Evolutionary conservation across 345 rosid genomes (phyloP).

Genomic region (Corymbia maculata): DNA sequence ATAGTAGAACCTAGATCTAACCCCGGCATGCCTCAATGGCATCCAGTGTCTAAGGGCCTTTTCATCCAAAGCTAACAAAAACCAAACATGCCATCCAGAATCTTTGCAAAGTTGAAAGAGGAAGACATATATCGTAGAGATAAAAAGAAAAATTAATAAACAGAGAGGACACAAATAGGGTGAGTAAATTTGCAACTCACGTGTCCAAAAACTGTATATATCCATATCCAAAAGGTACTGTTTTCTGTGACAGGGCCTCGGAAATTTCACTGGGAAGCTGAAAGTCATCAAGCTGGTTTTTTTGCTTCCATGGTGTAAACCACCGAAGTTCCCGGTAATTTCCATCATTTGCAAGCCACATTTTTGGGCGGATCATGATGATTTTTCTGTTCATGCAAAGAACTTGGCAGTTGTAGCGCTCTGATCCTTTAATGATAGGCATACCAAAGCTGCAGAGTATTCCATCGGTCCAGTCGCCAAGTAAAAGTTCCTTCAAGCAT

Average conservation of each 20-base stretch:
- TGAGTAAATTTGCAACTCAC: slow-evolving; percentile 21
- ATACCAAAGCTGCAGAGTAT: slow-evolving; percentile 92
- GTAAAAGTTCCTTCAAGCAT: slow-evolving; percentile 74
- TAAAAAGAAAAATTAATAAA: not conserved
- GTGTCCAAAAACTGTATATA: slow-evolving; percentile 80
- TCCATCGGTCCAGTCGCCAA: slow-evolving; percentile 79
- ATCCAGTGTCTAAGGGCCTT: not conserved
- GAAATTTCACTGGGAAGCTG: slow-evolving; percentile 65
- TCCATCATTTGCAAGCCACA: slow-evolving; percentile 95
- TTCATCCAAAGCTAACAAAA: not conserved
- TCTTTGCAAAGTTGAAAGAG: not conserved
- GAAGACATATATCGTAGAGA: not conserved
- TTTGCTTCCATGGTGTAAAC: slow-evolving; percentile 88
- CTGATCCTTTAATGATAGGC: slow-evolving; percentile 86
- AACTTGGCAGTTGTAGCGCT: slow-evolving; percentile 91
- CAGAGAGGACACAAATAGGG: not conserved
- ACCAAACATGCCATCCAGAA: not conserved
- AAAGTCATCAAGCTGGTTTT: slow-evolving; percentile 60
- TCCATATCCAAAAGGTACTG: slow-evolving; percentile 87
- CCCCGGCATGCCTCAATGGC: not conserved
- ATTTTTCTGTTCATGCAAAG: slow-evolving; percentile 73
- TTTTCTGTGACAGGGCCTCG: slow-evolving; percentile 62
- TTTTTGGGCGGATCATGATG: slow-evolving; percentile 82
- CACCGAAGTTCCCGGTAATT: slow-evolving; percentile 83
- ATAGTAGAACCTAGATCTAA: not conserved